These are phyloP conservation scores for Tulasnella sp. DNA, from an alignment of 768 basidiomycete genomes.

Conservation along the genomic window DNA sequence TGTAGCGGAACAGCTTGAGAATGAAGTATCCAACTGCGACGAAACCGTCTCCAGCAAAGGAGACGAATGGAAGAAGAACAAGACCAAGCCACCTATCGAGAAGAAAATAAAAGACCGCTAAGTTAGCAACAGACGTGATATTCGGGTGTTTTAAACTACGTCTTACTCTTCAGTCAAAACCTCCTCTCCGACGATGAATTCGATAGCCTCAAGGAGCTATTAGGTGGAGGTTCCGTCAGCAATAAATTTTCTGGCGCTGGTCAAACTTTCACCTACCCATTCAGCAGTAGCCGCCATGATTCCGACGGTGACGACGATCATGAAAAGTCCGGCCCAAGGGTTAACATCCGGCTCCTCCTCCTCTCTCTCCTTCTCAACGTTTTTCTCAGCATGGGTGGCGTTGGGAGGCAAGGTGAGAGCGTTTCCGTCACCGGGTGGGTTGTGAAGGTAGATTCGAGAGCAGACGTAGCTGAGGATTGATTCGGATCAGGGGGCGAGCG, in stretches of 20 bases:
- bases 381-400: slow-evolving; percentile 16
- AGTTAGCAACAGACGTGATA: neutral
- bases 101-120: neutral
- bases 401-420: slow-evolving; percentile 16
- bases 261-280: slow-evolving; percentile 36
- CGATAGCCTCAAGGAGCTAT: slow-evolving; percentile 55
- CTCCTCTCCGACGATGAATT: slow-evolving; percentile 35
- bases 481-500: neutral
- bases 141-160: neutral
- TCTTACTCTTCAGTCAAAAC: slow-evolving; percentile 44
- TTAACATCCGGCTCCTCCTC: slow-evolving; percentile 24
- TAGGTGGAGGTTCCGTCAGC: neutral
- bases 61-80: slow-evolving; percentile 57
- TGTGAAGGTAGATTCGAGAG: slow-evolving; percentile 57
- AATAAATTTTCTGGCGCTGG: neutral
- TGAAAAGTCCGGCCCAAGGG: slow-evolving; percentile 46
- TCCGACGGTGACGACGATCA: slow-evolving; percentile 42
- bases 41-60: slow-evolving; percentile 59
- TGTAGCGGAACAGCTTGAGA: slow-evolving; percentile 27
- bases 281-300: slow-evolving; percentile 61
- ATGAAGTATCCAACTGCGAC: slow-evolving; percentile 49
- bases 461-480: slow-evolving; percentile 29
- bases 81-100: slow-evolving; percentile 55
- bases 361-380: slow-evolving; percentile 18
- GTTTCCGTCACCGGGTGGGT: slow-evolving; percentile 53